Evolutionary conservation across 495 filamentous ascomycete species (phyloP).

Genomic region (Daldinia concentrica): DNA sequence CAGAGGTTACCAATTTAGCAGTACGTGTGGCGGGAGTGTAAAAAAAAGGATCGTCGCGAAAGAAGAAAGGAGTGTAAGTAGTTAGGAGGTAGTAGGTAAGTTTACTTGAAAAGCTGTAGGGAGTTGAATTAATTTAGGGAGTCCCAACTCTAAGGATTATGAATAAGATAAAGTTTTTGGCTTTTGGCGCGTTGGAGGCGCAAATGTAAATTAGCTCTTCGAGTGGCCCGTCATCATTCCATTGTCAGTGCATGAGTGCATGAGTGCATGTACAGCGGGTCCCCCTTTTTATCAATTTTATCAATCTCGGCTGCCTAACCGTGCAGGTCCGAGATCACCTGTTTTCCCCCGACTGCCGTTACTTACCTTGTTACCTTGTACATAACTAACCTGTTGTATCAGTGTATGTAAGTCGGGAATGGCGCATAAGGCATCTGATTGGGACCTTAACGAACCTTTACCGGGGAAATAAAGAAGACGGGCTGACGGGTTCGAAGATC

Average conservation of each 20-base stretch:
- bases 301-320: slow-evolving; percentile 37
- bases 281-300: slow-evolving; percentile 45
- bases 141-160: slow-evolving; percentile 1
- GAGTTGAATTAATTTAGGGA: slow-evolving; percentile 15
- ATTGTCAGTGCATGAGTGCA: slow-evolving; percentile 32
- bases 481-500: not conserved
- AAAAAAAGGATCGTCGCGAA: slow-evolving; percentile 40
- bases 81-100: slow-evolving; percentile 14
- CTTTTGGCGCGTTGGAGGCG: slow-evolving; percentile 27
- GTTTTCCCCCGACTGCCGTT: slow-evolving; percentile 15
- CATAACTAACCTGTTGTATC: slow-evolving; percentile 22
- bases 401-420: slow-evolving; percentile 8
- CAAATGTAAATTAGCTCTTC: slow-evolving; percentile 2
- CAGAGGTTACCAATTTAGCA: not conserved
- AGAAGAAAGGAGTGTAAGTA: slow-evolving; percentile 33
- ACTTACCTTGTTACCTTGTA: slow-evolving; percentile 1
- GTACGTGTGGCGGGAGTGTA: slow-evolving; percentile 1
- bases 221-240: slow-evolving; percentile 34
- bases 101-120: slow-evolving; percentile 10
- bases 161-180: slow-evolving; percentile 29
- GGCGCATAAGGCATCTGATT: slow-evolving; percentile 1
- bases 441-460: not conserved
- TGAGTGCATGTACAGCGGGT: not conserved
- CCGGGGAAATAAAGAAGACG: not conserved
- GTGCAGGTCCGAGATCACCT: slow-evolving; percentile 42